A percentile compares a stretch with the other conserved stretches of the same genome.
Conservation (phyloP, 306 rosid genomes). For the Ormosia emarginata region DNA sequence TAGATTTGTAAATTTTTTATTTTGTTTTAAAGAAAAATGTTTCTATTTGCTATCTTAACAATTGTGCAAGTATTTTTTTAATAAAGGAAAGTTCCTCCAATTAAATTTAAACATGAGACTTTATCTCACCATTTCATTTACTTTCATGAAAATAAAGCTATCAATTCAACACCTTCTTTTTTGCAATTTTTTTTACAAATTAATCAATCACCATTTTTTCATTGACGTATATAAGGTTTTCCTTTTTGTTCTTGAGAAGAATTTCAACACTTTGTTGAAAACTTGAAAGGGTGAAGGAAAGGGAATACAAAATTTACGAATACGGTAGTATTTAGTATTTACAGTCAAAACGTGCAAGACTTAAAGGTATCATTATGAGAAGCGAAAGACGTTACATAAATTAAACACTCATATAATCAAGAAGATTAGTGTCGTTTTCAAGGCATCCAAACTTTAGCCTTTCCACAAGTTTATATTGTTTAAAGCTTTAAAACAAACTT, state of each 20-base stretch:
- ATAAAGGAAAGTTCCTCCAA: not conserved
- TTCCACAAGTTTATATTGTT: not conserved
- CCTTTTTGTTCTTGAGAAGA: not conserved
- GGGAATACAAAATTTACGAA: not conserved
- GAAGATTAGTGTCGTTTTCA: not conserved
- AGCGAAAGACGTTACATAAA: not conserved
- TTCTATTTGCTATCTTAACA: not conserved
- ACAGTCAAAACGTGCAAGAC: not conserved
- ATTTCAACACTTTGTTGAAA: not conserved
- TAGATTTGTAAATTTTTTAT: too few species aligned
- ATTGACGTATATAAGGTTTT: not conserved
- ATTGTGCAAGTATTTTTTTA: not conserved
- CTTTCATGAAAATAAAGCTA: not conserved
- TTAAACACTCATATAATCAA: not conserved
- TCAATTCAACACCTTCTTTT: not conserved
- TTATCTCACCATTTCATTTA: not conserved
- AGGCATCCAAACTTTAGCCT: constrained; percentile 13
- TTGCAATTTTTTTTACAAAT: not conserved
- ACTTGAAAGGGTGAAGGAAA: not conserved
- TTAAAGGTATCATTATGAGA: not conserved
- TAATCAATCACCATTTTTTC: not conserved
- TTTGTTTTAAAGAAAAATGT: not conserved
- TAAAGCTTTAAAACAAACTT: not conserved
- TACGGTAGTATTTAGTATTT: not conserved
- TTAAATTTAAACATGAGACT: not conserved